A percentile compares a stretch with the other conserved stretches of the same genome.
phyloP scores from a whole-genome alignment of 257 asterid species.

The Cruciata laevipes region DNA sequence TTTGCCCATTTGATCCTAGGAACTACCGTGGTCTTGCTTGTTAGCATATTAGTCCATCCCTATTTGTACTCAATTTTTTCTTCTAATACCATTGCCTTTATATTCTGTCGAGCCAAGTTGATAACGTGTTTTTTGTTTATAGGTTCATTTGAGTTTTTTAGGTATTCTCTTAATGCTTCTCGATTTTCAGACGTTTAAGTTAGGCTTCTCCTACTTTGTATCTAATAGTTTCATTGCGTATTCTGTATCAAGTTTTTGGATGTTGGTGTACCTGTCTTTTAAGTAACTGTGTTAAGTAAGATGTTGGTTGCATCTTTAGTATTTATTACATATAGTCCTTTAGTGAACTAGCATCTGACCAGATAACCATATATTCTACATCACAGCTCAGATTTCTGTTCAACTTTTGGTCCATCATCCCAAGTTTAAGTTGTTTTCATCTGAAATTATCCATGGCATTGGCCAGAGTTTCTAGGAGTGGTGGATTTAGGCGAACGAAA shows the following conservation, averaged over 20 bases:
- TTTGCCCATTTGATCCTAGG: conserved; percentile 11
- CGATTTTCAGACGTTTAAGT: not conserved
- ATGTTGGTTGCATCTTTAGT: not conserved
- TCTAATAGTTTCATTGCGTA: not conserved
- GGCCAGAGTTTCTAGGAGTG: conserved; percentile 64
- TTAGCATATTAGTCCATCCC: conserved; percentile 6
- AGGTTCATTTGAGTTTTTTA: not conserved
- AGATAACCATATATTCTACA: not conserved
- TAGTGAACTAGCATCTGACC: conserved; percentile 1
- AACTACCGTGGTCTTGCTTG: conserved; percentile 20
- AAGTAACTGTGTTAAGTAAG: not conserved
- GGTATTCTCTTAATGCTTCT: not conserved
- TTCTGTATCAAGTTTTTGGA: not conserved
- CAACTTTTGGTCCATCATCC: not conserved
- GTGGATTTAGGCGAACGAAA: conserved; percentile 40
- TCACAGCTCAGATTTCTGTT: not conserved
- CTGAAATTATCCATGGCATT: conserved; percentile 43
- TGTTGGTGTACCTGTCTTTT: not conserved
- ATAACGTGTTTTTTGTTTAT: not conserved
- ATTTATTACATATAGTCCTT: not conserved
- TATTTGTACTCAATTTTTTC: conserved; percentile 3
- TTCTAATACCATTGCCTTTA: not conserved
- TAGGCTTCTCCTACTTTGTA: not conserved
- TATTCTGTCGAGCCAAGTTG: not conserved
- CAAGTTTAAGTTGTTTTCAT: conserved; percentile 11